Percentiles rank a stretch among this genome's conserved stretches.
Conservation (phyloP, 768 basidiomycete genomes). For the Tylopilus felleus region DNA sequence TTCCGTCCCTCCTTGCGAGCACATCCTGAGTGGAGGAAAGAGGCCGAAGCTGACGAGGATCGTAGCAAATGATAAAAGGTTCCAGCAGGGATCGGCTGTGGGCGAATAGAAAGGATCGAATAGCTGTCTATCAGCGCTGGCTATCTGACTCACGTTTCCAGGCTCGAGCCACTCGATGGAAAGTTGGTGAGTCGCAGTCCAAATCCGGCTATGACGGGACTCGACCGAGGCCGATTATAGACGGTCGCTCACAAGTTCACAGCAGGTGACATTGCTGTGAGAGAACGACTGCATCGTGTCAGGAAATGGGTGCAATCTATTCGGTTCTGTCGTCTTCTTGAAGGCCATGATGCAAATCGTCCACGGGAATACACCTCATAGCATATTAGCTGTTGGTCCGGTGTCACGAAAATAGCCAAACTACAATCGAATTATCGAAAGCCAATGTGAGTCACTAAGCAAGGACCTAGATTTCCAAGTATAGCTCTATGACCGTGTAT, state of each 20-base stretch:
- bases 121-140: too few species aligned
- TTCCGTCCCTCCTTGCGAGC: too few species aligned
- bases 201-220: too few species aligned
- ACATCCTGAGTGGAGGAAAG: too few species aligned
- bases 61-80: too few species aligned
- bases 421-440: not conserved
- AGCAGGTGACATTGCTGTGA: slow-evolving; percentile 9
- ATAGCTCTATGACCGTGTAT: slow-evolving; percentile 24
- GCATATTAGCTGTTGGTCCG: not conserved
- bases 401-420: too few species aligned
- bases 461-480: not conserved
- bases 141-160: too few species aligned
- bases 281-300: not conserved
- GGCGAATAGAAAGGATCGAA: slow-evolving; percentile 73
- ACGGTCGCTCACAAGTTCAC: not conserved
- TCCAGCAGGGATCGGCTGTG: slow-evolving; percentile 44
- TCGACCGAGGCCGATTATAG: not conserved
- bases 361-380: not conserved
- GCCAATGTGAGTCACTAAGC: not conserved
- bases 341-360: not conserved
- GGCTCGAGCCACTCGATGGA: too few species aligned
- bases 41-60: too few species aligned
- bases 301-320: not conserved
- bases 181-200: not conserved
- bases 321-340: not conserved